These are phyloP conservation scores for Piromyces sp. DNA, from an alignment of 192 early-diverging fungal genomes.

Conservation along the genomic window DNA sequence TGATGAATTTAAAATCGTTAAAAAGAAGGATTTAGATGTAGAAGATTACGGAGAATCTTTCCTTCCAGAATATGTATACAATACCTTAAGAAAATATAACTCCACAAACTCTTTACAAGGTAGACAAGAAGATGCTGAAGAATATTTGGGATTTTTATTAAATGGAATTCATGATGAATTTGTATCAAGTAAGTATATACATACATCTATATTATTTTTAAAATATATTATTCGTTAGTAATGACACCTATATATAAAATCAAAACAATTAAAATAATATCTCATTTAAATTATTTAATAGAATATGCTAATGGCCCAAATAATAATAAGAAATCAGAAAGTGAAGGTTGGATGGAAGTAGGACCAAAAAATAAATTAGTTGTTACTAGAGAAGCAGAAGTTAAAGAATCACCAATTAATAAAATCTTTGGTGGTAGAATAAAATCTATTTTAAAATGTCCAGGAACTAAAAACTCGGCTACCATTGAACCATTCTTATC, in stretches of 20 bases:
- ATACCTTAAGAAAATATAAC: slow-evolving; percentile 59
- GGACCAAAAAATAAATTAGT: slow-evolving; percentile 64
- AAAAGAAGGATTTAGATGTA: slow-evolving; percentile 1
- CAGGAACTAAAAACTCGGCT: slow-evolving; percentile 57
- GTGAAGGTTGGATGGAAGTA: slow-evolving; percentile 73
- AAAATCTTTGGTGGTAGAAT: slow-evolving; percentile 71
- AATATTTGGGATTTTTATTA: slow-evolving; percentile 82
- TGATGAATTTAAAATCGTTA: slow-evolving; percentile 29
- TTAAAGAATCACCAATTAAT: slow-evolving; percentile 58
- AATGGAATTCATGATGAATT: slow-evolving; percentile 90
- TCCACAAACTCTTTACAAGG: slow-evolving; percentile 70
- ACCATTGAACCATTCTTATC: slow-evolving; percentile 77
- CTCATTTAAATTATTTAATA: background rate
- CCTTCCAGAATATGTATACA: slow-evolving; percentile 85
- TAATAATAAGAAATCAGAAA: slow-evolving; percentile 10
- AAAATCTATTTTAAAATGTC: slow-evolving; percentile 55
- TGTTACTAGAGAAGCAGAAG: slow-evolving; percentile 37
- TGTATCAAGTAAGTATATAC: background rate
- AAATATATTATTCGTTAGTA: too few relatives aligned
- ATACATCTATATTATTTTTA: too few relatives aligned
- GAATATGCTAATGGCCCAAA: background rate
- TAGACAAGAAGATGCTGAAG: slow-evolving; percentile 92
- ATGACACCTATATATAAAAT: too few relatives aligned
- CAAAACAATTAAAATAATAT: slow-evolving; percentile 3
- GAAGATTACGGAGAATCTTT: slow-evolving; percentile 51